Evolutionary conservation across 768 basidiomycete species (phyloP).

Genomic region (Suillus decipiens): DNA sequence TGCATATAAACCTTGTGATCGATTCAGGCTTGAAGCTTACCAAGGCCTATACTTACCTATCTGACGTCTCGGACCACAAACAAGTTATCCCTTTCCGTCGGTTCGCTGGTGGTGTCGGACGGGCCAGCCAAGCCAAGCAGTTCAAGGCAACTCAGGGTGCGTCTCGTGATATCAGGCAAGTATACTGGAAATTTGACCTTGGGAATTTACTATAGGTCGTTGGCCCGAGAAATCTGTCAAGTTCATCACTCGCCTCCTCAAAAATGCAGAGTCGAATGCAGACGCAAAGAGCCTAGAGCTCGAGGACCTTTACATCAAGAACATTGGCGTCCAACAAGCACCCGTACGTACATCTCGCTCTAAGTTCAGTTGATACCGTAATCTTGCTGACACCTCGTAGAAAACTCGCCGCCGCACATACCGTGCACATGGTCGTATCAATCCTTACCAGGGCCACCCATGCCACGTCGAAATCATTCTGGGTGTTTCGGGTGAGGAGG

Average conservation of each 20-base stretch:
- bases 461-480: constrained; percentile 97
- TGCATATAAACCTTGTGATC: neutral
- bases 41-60: constrained; percentile 94
- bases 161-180: constrained; percentile 29
- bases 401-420: constrained; percentile 99
- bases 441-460: constrained; percentile 98
- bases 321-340: constrained; percentile 98
- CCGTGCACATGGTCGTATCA: constrained; percentile 97
- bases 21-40: constrained; percentile 81
- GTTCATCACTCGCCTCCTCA: constrained; percentile 91
- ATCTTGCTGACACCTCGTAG: constrained; percentile 37
- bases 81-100: constrained; percentile 96
- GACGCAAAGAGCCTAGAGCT: constrained; percentile 95
- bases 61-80: constrained; percentile 95
- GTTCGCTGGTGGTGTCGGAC: constrained; percentile 93
- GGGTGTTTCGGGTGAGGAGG: constrained; percentile 72
- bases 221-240: constrained; percentile 99
- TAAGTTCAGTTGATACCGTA: constrained; percentile 7
- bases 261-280: constrained; percentile 99
- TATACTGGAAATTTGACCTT: neutral
- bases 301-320: constrained; percentile 93
- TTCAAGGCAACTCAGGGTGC: constrained; percentile 95
- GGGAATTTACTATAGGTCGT: constrained; percentile 64
- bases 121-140: constrained; percentile 93
- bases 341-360: constrained; percentile 60